Base-by-base conservation (phyloP, 192 early-diverging fungal species). In the Geranomyces variabilis region DNA sequence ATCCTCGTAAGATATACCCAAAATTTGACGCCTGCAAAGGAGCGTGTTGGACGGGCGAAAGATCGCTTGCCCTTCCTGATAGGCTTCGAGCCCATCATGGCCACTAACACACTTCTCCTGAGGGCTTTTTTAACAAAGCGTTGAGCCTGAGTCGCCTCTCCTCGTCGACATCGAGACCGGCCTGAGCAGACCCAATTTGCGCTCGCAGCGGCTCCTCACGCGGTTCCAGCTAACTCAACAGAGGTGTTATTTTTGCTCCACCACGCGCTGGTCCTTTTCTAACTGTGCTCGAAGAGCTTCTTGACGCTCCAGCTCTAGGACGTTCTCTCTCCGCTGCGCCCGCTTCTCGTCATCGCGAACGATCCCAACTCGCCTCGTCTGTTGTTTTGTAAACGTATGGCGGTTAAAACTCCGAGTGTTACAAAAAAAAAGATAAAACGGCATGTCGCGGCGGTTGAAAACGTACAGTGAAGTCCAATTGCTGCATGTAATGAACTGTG, bases 221-320 rank as follows among this genome's bases (percentile, higher is more conserved):
- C n/a, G n/a, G n/a, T n/a, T n/a, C n/a, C n/a, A n/a, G n/a, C n/a
- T n/a, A n/a, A n/a, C n/a, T n/a, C n/a, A n/a, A n/a, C n/a, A n/a
- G n/a, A n/a, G n/a, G n/a, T n/a, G 36, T 36, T 64, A 64, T 5
- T 10, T 29, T 21, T 41, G 33, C 44, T 64, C 6, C 2, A 41
- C 21, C 6, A 71, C 70, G 31, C 31, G 34, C 60, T 71, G 70
- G 29, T 71, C 70, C 48, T 55, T 71, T 33, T 71, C 70, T 44
- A 71, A 71, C 34, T 63, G 30, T 21, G 15, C 30, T 46, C 70
- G 34, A 0, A 71, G 47, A 19, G 21, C 61, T 12, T 63, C 70
- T 29, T 71, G 70, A 22, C 70, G 59, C 60, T 71, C 70, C n/a
- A 63, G 48, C 36, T 71, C 70, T 1, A 26, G 36, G 19, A 53